Evolutionary conservation across 2,329 filamentous ascomycete species (phyloP).

Genomic region (Uncinocarpus reesii): DNA sequence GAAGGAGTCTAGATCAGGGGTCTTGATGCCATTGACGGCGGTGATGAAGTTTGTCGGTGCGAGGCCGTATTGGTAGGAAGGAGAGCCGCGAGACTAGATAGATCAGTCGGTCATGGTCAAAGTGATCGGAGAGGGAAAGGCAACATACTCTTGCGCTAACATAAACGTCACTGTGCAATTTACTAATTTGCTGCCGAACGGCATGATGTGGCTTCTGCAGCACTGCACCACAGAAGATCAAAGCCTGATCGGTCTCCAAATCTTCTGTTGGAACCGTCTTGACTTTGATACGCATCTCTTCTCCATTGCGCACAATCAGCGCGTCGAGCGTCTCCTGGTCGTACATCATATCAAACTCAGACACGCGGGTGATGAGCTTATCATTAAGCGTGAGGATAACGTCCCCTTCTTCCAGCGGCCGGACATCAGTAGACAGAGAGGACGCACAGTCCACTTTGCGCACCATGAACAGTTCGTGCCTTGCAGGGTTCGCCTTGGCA

Average conservation of each 20-base stretch:
- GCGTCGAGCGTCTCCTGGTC: slow-evolving; percentile 72
- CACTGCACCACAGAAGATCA: slow-evolving; percentile 91
- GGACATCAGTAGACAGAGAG: slow-evolving; percentile 36
- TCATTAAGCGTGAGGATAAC: slow-evolving; percentile 84
- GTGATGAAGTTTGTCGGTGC: slow-evolving; percentile 97
- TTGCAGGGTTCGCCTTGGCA: slow-evolving; percentile 74
- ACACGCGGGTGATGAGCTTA: slow-evolving; percentile 84
- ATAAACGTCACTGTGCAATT: slow-evolving; percentile 92
- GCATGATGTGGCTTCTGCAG: slow-evolving; percentile 91
- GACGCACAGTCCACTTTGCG: slow-evolving; percentile 68
- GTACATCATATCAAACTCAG: slow-evolving; percentile 95
- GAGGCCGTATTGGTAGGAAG: slow-evolving; percentile 79
- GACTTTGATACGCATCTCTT: slow-evolving; percentile 66
- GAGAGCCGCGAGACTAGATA: slow-evolving; percentile 58
- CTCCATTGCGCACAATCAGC: slow-evolving; percentile 71
- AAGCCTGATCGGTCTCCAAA: slow-evolving; percentile 81
- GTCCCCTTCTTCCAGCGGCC: slow-evolving; percentile 74
- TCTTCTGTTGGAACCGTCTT: slow-evolving; percentile 81
- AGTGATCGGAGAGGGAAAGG: background rate
- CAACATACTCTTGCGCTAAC: slow-evolving; percentile 61
- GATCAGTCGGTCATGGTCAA: background rate
- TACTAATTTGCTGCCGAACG: slow-evolving; percentile 92
- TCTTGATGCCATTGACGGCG: slow-evolving; percentile 81
- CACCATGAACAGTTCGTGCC: slow-evolving; percentile 97
- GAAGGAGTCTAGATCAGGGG: slow-evolving; percentile 71